Evolutionary conservation across 2,329 filamentous ascomycete genomes (phyloP), one percentile per base, ranked within the genome.

Genomic region (Nectriaceae sp.): DNA sequence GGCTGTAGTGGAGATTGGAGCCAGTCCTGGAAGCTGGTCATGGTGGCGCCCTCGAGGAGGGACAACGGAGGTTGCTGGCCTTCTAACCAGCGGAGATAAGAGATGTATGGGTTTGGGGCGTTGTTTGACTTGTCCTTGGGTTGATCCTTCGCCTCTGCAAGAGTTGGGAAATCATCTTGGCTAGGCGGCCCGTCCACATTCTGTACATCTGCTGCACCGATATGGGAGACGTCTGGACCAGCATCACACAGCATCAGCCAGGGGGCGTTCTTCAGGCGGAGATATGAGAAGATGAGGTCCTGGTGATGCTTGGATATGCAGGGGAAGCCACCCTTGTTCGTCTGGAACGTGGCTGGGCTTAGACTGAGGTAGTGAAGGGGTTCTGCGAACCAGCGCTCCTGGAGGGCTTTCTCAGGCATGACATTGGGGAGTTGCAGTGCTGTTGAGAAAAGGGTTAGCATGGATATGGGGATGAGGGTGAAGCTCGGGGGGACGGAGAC

Each of bases 1-100:
- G 94, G 94, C 67, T 99, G 95, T 35, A 99, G 76, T 3, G 94
- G 94, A 2, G 92, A 92, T 68, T 99, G 94, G 11, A 99, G 78
- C 78, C 94, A 99, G 68, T 99, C 94, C 64, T 99, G 95, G 82
- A 84, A 80, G 58, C 73, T 80, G 4, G 73, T 77, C 47, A 84
- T 65, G 1, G 76, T 78, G 2, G 71, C 68, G 15, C 73, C 73
- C 61, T 84, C 80, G 4, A 83, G 69, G 5, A 68, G 67, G 1
- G 73, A 72, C 46, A 78, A 73, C 0, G 85, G 76, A 8, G 87
- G 85, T 64, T 97, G 93, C 49, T 89, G 88, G 40, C 84, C 80
- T 67, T 97, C 91, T 1, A 99, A 74, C 70, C 94, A 87, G 55
- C 87, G 82, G 50, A 99, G 75, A 64, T 99, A 99, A 4, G 84